Conservation (phyloP, 2,329 filamentous ascomycete genomes). For the Ceratocystis ficicola region DNA sequence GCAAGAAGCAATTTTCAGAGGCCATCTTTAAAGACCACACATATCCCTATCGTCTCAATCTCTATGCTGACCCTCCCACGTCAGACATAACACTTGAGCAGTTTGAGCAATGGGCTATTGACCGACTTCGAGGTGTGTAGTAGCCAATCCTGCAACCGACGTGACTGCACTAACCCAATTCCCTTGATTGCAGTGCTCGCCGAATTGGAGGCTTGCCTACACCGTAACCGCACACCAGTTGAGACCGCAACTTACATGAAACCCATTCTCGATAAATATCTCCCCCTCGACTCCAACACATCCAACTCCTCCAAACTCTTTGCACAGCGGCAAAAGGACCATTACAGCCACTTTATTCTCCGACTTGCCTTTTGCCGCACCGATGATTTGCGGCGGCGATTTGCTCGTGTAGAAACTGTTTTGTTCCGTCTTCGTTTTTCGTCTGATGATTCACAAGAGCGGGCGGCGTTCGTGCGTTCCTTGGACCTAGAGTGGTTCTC, state of each 20-base stretch:
- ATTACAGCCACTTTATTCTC: slow-evolving; percentile 96
- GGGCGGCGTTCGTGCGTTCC: slow-evolving; percentile 60
- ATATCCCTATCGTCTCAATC: slow-evolving; percentile 81
- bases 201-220: slow-evolving; percentile 86
- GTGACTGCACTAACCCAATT: too few relatives aligned
- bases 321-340: slow-evolving; percentile 78
- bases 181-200: slow-evolving; percentile 50
- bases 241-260: slow-evolving; percentile 79
- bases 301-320: slow-evolving; percentile 48
- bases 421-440: slow-evolving; percentile 75
- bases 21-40: slow-evolving; percentile 63
- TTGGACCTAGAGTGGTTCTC: slow-evolving; percentile 88
- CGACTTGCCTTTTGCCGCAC: slow-evolving; percentile 84
- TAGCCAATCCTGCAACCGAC: not conserved
- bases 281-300: slow-evolving; percentile 66
- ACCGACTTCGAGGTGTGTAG: slow-evolving; percentile 61
- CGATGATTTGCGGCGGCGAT: slow-evolving; percentile 77
- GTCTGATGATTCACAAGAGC: slow-evolving; percentile 61
- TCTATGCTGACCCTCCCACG: slow-evolving; percentile 78
- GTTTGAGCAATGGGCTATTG: slow-evolving; percentile 98
- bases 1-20: slow-evolving; percentile 75
- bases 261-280: slow-evolving; percentile 73
- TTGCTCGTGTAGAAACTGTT: slow-evolving; percentile 75
- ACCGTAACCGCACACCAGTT: slow-evolving; percentile 73
- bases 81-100: slow-evolving; percentile 92